phyloP scores from a whole-genome alignment of 2,329 filamentous ascomycete species.

The Alternaria dauci region DNA sequence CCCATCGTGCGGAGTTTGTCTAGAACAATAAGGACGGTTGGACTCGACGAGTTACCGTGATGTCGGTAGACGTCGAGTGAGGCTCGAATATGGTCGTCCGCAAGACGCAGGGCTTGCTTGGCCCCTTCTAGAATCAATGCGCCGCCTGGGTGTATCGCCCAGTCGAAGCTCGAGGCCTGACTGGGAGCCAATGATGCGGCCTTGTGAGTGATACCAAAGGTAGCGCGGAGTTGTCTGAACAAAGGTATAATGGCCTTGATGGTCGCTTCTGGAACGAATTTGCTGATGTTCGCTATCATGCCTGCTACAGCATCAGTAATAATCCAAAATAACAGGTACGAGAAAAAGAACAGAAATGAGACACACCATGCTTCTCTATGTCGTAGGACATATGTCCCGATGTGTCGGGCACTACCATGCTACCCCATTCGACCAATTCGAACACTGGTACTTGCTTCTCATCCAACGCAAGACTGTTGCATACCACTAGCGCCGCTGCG shows the following conservation, averaged over 20 bases:
- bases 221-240: constrained; percentile 41
- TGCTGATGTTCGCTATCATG: constrained; percentile 33
- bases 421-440: constrained; percentile 71
- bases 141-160: constrained; percentile 76
- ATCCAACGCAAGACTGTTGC: constrained; percentile 66
- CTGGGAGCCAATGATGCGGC: constrained; percentile 33
- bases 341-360: background rate
- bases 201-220: constrained; percentile 32
- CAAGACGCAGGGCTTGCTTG: constrained; percentile 65
- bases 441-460: constrained; percentile 55
- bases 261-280: constrained; percentile 30
- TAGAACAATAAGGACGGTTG: constrained; percentile 74
- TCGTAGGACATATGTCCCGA: constrained; percentile 71
- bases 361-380: constrained; percentile 66
- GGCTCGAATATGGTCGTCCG: constrained; percentile 71
- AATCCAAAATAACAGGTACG: no score
- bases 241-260: constrained; percentile 35
- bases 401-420: constrained; percentile 68
- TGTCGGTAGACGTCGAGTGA: constrained; percentile 74
- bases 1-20: constrained; percentile 62
- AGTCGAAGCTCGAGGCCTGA: constrained; percentile 70
- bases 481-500: constrained; percentile 70
- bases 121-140: constrained; percentile 71
- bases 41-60: constrained; percentile 72
- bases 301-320: constrained; percentile 10